phyloP scores from a whole-genome alignment of 2,329 filamentous ascomycete genomes.

The Zopfia rhizophila region DNA sequence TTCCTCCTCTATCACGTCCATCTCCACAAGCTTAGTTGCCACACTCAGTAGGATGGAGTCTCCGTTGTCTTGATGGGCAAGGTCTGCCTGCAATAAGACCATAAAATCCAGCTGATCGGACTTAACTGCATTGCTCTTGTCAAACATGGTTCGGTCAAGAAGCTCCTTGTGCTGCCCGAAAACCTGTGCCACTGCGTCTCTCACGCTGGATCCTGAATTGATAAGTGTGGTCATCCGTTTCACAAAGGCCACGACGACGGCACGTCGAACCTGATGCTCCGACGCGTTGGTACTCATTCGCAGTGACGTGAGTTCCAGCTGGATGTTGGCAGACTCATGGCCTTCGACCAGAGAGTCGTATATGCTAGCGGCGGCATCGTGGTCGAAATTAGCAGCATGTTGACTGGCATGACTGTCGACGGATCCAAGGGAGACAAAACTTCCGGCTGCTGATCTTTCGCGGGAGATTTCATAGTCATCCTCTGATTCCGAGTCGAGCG shows the following conservation, averaged over 20 bases:
- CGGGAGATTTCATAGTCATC: conserved; percentile 58
- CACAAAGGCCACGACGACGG: conserved; percentile 86
- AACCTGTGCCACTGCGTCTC: conserved; percentile 54
- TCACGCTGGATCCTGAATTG: conserved; percentile 53
- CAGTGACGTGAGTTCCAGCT: conserved; percentile 93
- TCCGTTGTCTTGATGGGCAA: conserved; percentile 72
- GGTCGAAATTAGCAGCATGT: conserved; percentile 75
- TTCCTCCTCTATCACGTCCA: conserved; percentile 89
- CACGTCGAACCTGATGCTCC: conserved; percentile 85
- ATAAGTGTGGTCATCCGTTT: conserved; percentile 80
- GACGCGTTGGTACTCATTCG: conserved; percentile 91
- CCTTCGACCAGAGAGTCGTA: conserved; percentile 83
- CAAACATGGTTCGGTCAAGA: conserved; percentile 68
- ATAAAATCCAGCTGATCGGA: conserved; percentile 87
- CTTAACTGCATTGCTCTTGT: conserved; percentile 62
- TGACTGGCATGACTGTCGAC: conserved; percentile 64
- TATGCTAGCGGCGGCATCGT: conserved; percentile 87
- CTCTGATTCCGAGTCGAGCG: conserved; percentile 65
- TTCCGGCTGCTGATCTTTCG: conserved; percentile 71
- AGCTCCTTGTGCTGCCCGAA: conserved; percentile 67
- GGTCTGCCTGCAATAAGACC: conserved; percentile 81
- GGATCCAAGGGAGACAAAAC: conserved; percentile 78
- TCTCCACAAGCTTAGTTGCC: conserved; percentile 84
- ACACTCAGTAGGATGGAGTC: conserved; percentile 77
- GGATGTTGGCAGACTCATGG: conserved; percentile 81